Evolutionary conservation across 1,284 basidiomycete species (phyloP).

Genomic region (Ustilago xerochloae): DNA sequence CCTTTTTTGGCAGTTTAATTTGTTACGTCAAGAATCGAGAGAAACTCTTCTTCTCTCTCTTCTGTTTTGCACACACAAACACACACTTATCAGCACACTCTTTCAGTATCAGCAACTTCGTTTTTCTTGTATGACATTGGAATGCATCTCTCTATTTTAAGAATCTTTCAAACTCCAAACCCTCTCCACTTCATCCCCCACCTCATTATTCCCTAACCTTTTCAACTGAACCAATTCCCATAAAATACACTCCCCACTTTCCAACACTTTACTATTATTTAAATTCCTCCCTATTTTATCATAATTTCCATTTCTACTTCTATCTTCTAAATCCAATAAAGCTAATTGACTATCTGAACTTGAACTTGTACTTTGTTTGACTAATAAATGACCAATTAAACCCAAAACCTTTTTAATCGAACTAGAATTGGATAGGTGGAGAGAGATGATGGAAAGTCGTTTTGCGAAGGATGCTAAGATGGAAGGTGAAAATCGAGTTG

Average conservation of each 20-base stretch:
- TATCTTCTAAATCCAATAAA: conserved; percentile 34
- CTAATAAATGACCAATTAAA: conserved; percentile 19
- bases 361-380: conserved; percentile 13
- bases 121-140: not conserved
- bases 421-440: conserved; percentile 14
- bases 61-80: too few relatives aligned
- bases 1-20: too few relatives aligned
- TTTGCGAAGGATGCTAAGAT: conserved; percentile 79
- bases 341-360: conserved; percentile 16
- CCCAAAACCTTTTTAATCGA: conserved; percentile 13
- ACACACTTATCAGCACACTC: too few relatives aligned
- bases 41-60: too few relatives aligned
- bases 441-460: conserved; percentile 73
- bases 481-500: conserved; percentile 79
- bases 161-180: conserved; percentile 32
- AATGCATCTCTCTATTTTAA: not conserved
- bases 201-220: not conserved
- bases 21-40: too few relatives aligned
- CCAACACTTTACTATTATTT: conserved; percentile 9
- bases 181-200: not conserved
- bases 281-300: conserved; percentile 15
- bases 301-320: conserved; percentile 26
- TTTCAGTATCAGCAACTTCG: too few relatives aligned
- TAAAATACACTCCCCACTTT: conserved; percentile 22
- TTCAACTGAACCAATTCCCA: conserved; percentile 26